A percentile compares a stretch with the other conserved stretches of the same genome.
Evolutionary conservation across 2,329 filamentous ascomycete species (phyloP).

Genomic region (Colletotrichum tofieldiae): DNA sequence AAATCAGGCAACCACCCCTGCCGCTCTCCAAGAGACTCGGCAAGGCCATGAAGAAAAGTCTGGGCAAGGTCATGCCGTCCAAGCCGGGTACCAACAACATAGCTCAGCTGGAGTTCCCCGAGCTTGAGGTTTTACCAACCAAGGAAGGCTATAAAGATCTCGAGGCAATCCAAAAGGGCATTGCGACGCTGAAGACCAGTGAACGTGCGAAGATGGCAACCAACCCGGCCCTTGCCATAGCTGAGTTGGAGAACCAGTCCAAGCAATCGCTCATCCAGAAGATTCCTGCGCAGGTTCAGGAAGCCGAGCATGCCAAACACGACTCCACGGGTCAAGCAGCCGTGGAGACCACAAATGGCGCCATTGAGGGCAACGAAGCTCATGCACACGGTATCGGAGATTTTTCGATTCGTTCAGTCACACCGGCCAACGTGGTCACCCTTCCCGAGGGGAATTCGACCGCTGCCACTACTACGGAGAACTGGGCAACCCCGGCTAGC

Average conservation of each 20-base stretch:
- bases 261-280: slow-evolving; percentile 5
- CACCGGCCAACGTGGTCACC: slow-evolving; percentile 21
- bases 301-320: slow-evolving; percentile 23
- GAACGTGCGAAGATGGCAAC: slow-evolving; percentile 28
- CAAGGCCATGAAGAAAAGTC: slow-evolving; percentile 48
- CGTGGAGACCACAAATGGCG: not conserved
- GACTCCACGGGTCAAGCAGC: not conserved
- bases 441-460: slow-evolving; percentile 25
- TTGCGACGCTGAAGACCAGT: slow-evolving; percentile 49
- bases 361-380: not conserved
- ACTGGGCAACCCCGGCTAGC: slow-evolving; percentile 38
- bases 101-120: slow-evolving; percentile 52
- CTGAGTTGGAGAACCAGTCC: slow-evolving; percentile 26
- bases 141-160: slow-evolving; percentile 51
- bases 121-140: slow-evolving; percentile 54
- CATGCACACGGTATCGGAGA: not conserved
- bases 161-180: slow-evolving; percentile 51
- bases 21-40: slow-evolving; percentile 52
- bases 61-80: slow-evolving; percentile 48
- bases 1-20: slow-evolving; percentile 12
- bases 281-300: slow-evolving; percentile 13
- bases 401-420: slow-evolving; percentile 29
- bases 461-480: slow-evolving; percentile 29
- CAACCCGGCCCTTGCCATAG: slow-evolving; percentile 24
- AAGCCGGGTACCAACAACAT: slow-evolving; percentile 10